phyloP scores from a whole-genome alignment of 345 rosid species.

The Salix koriyanagi region DNA sequence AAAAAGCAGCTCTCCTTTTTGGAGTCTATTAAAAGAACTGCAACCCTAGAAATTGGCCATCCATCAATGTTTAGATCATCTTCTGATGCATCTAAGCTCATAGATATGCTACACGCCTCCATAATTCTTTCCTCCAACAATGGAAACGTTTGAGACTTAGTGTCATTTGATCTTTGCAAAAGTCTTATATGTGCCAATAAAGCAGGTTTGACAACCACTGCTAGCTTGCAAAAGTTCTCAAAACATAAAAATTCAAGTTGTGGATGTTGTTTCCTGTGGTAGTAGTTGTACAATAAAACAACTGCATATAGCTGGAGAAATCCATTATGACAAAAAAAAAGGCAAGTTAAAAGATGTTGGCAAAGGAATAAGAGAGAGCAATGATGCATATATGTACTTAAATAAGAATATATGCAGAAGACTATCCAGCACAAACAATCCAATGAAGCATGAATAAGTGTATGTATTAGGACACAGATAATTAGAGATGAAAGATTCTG shows the following conservation, averaged over 20 bases:
- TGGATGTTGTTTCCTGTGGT: slow-evolving; percentile 53
- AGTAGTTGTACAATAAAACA: slow-evolving; percentile 69
- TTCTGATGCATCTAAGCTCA: slow-evolving; percentile 43
- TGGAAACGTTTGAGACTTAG: slow-evolving; percentile 38
- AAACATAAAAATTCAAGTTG: slow-evolving; percentile 45
- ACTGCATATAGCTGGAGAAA: slow-evolving; percentile 60
- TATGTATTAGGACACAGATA: neutral
- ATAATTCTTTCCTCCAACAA: slow-evolving; percentile 49
- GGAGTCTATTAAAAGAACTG: slow-evolving; percentile 56
- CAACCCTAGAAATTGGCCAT: slow-evolving; percentile 55
- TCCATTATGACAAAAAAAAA: neutral
- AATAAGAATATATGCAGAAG: neutral
- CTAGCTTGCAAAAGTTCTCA: slow-evolving; percentile 61
- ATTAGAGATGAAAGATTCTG: neutral
- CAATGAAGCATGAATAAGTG: neutral
- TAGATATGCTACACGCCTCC: slow-evolving; percentile 65
- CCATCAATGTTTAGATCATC: slow-evolving; percentile 39
- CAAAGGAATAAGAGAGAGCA: no score
- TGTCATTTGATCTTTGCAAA: slow-evolving; percentile 36
- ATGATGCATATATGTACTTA: neutral
- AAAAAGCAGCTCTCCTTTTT: slow-evolving; percentile 49
- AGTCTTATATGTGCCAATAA: slow-evolving; percentile 44
- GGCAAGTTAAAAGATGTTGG: neutral
- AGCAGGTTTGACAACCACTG: slow-evolving; percentile 46
- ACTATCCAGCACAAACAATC: neutral